Conservation (phyloP, 2,329 filamentous ascomycete species). For the Cercospora zeae-maydis region DNA sequence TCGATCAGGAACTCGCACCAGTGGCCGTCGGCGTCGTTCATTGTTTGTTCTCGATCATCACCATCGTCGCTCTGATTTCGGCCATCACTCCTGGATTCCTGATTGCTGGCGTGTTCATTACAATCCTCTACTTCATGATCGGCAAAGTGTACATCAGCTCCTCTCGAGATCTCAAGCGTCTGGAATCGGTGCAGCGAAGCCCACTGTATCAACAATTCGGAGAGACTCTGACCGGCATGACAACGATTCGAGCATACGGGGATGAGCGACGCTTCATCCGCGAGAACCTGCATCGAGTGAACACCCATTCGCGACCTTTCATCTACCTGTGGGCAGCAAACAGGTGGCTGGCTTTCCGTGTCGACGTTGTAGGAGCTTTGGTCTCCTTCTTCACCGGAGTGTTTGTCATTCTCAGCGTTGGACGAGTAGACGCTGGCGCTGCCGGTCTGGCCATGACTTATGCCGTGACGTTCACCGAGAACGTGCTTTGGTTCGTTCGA, state of each 20-base stretch:
- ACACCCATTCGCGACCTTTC: constrained; percentile 87
- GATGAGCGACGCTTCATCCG: constrained; percentile 90
- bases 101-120: constrained; percentile 81
- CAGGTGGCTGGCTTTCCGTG: constrained; percentile 90
- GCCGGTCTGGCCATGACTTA: constrained; percentile 94
- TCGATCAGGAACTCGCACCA: constrained; percentile 94
- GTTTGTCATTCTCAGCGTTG: constrained; percentile 82
- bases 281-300: constrained; percentile 84
- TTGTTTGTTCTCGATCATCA: constrained; percentile 66
- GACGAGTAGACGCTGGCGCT: constrained; percentile 80
- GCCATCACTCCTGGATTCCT: constrained; percentile 87
- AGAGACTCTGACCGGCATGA: constrained; percentile 90
- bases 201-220: constrained; percentile 97
- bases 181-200: constrained; percentile 91
- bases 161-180: constrained; percentile 89
- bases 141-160: constrained; percentile 85
- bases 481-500: constrained; percentile 92
- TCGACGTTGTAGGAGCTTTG: constrained; percentile 83
- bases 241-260: constrained; percentile 93
- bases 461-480: constrained; percentile 94
- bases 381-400: constrained; percentile 91
- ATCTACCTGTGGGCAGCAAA: constrained; percentile 97
- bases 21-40: constrained; percentile 75
- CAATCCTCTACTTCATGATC: constrained; percentile 73
- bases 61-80: constrained; percentile 84